phyloP scores from a whole-genome alignment of 305 asterid species.

The Nicotiana rustica region DNA sequence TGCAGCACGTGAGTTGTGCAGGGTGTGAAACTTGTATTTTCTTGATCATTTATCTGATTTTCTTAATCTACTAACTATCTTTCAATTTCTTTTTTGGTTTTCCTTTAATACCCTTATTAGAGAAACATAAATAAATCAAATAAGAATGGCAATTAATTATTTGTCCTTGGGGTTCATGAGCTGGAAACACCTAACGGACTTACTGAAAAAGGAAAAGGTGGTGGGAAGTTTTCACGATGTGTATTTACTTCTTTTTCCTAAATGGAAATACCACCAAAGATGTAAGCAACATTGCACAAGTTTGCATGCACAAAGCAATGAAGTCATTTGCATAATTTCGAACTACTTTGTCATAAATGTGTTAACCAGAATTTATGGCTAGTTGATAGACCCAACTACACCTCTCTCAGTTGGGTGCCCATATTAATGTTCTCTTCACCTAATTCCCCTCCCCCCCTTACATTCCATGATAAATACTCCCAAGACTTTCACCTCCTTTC shows the following conservation, averaged over 20 bases:
- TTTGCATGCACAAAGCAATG: constrained; percentile 7
- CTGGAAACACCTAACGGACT: constrained; percentile 25
- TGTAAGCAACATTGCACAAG: not conserved
- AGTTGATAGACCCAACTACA: constrained; percentile 17
- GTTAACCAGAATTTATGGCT: not conserved
- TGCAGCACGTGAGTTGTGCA: no score
- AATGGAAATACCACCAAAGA: no score
- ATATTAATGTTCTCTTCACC: constrained; percentile 21
- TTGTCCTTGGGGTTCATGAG: constrained; percentile 5
- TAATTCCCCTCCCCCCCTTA: constrained; percentile 10
- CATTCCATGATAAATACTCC: constrained; percentile 41
- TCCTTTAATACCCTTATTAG: no score
- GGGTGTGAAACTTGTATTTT: no score
- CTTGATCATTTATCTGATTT: no score
- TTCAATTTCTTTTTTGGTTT: no score
- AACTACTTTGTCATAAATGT: constrained; percentile 31
- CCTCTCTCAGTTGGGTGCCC: not conserved
- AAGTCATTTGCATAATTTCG: constrained; percentile 14
- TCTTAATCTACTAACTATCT: no score
- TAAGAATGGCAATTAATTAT: not conserved
- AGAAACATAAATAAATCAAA: no score
- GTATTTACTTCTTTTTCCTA: not conserved
- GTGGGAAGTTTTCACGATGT: not conserved
- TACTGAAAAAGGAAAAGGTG: not conserved
- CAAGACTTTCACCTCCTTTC: not conserved